phyloP scores from a whole-genome alignment of 805 yeast genomes.

The Metschnikowia koreensis region DNA sequence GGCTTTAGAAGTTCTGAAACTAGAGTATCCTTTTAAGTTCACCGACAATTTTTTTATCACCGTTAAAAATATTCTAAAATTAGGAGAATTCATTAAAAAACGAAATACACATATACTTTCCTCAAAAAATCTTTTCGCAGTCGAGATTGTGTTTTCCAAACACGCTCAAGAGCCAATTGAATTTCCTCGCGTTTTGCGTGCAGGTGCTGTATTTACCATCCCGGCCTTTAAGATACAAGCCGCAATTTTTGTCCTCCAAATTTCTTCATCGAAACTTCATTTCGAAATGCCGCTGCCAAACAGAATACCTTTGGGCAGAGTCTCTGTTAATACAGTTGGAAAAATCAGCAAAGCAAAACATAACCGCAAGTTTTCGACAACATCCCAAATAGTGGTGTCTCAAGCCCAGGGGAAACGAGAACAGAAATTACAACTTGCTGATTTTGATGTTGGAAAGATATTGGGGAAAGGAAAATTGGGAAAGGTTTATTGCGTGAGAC shows the following conservation, averaged over 20 bases:
- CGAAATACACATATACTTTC: too few relatives aligned
- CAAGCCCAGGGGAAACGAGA: neutral
- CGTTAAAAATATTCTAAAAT: too few relatives aligned
- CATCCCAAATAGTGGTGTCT: neutral
- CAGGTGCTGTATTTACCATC: slow-evolving; percentile 3
- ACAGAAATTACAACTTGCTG: slow-evolving; percentile 36
- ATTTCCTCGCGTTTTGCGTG: neutral
- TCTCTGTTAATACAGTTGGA: slow-evolving; percentile 4
- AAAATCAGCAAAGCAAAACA: neutral
- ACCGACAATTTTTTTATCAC: too few relatives aligned
- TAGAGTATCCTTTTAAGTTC: too few relatives aligned
- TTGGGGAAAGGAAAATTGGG: slow-evolving; percentile 95
- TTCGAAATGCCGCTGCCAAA: slow-evolving; percentile 2
- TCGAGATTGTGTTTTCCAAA: too few relatives aligned
- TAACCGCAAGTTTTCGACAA: neutral
- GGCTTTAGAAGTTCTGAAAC: too few relatives aligned
- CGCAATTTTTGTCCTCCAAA: neutral
- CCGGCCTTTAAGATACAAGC: neutral
- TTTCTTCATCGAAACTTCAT: too few relatives aligned
- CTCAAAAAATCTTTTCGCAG: too few relatives aligned
- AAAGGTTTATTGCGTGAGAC: slow-evolving; percentile 83
- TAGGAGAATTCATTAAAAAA: too few relatives aligned
- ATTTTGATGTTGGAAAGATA: slow-evolving; percentile 83
- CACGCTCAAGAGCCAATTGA: too few relatives aligned
- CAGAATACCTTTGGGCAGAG: slow-evolving; percentile 5